Conservation (phyloP, 2,329 filamentous ascomycete species). For the Pyrenophora tritici-repentis region DNA sequence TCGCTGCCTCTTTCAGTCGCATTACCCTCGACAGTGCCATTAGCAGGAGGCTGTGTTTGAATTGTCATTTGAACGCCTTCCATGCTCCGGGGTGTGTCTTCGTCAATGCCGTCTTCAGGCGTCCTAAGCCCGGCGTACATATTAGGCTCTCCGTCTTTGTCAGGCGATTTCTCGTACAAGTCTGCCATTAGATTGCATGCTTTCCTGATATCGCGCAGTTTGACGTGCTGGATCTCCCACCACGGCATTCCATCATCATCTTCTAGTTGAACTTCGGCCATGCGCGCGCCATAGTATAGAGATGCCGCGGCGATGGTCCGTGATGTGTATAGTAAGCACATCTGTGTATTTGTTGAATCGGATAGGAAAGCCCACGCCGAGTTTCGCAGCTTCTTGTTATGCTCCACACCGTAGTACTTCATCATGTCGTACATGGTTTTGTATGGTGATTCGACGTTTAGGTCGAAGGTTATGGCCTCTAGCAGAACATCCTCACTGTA, state of each 20-base stretch:
- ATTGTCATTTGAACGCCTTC: constrained; percentile 29
- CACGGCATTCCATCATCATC: constrained; percentile 78
- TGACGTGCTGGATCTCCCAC: constrained; percentile 81
- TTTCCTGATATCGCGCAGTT: constrained; percentile 69
- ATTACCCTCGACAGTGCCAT: constrained; percentile 26
- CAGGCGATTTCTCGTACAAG: constrained; percentile 51
- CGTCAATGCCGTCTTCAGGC: constrained; percentile 45
- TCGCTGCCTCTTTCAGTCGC: constrained; percentile 46
- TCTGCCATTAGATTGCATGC: constrained; percentile 77
- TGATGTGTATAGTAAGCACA: constrained; percentile 80
- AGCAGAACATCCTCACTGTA: constrained; percentile 91
- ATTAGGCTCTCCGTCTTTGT: constrained; percentile 48
- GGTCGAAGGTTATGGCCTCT: constrained; percentile 89
- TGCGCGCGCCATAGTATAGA: constrained; percentile 82
- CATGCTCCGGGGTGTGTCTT: constrained; percentile 37
- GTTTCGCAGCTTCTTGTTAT: constrained; percentile 82
- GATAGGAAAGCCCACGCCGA: constrained; percentile 93
- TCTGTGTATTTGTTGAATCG: constrained; percentile 80
- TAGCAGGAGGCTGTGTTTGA: constrained; percentile 26
- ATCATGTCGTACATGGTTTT: constrained; percentile 81
- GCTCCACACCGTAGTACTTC: constrained; percentile 71
- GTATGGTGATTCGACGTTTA: constrained; percentile 89
- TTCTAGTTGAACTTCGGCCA: constrained; percentile 72
- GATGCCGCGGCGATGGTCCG: constrained; percentile 82
- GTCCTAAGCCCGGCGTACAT: constrained; percentile 54